Percentiles rank a stretch among this genome's conserved stretches.
Conservation (phyloP, 2,329 filamentous ascomycete species). For the Penicillium sp. region DNA sequence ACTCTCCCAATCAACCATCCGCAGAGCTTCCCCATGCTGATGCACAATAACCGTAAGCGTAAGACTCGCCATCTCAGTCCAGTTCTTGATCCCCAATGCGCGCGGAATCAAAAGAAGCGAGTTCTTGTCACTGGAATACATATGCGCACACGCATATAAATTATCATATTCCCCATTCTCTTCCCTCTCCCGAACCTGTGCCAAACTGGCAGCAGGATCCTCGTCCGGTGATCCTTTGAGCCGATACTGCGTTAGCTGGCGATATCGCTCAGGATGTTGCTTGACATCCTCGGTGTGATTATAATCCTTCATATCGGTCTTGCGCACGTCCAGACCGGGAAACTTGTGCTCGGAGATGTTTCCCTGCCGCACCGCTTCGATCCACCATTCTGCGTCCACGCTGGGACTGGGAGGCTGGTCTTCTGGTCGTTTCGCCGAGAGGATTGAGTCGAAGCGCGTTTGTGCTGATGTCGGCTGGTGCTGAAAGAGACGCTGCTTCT, state of each 20-base stretch:
- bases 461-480: slow-evolving; percentile 35
- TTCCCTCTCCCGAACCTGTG: slow-evolving; percentile 26
- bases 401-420: slow-evolving; percentile 37
- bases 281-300: slow-evolving; percentile 39
- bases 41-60: slow-evolving; percentile 53
- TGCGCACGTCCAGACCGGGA: slow-evolving; percentile 50
- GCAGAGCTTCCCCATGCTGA: slow-evolving; percentile 39
- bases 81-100: slow-evolving; percentile 46
- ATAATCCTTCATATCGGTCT: slow-evolving; percentile 54
- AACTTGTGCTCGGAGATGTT: slow-evolving; percentile 33
- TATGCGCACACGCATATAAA: slow-evolving; percentile 57
- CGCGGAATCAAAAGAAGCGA: slow-evolving; percentile 54
- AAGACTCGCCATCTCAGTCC: slow-evolving; percentile 48
- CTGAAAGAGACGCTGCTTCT: slow-evolving; percentile 29
- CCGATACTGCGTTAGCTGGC: slow-evolving; percentile 50
- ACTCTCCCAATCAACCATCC: slow-evolving; percentile 43
- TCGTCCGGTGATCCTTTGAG: slow-evolving; percentile 44
- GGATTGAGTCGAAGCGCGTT: slow-evolving; percentile 30
- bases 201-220: slow-evolving; percentile 17
- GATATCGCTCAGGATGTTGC: slow-evolving; percentile 35
- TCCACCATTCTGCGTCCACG: slow-evolving; percentile 41
- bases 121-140: slow-evolving; percentile 59
- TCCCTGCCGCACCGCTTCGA: slow-evolving; percentile 28
- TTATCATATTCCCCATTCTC: slow-evolving; percentile 47
- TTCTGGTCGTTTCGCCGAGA: slow-evolving; percentile 34